Evolutionary conservation across 2,329 filamentous ascomycete species (phyloP).

Genomic region (Aspergillus thermomutatus): DNA sequence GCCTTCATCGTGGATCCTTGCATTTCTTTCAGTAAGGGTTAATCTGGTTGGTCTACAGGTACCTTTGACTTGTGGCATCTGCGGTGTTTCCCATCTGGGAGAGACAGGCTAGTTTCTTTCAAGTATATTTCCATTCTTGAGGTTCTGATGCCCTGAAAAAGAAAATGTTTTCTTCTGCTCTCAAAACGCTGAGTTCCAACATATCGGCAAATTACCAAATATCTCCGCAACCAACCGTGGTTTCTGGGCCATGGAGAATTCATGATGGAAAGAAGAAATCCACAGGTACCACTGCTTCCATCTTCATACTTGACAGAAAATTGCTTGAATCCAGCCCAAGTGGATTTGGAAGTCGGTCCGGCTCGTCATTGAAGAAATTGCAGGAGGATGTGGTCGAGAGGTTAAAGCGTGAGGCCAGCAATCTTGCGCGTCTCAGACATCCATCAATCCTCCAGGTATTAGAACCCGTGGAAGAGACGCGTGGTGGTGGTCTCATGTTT

Average conservation of each 20-base stretch:
- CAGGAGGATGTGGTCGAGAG: constrained; percentile 89
- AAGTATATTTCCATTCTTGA: background rate
- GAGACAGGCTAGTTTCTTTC: background rate
- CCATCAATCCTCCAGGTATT: constrained; percentile 89
- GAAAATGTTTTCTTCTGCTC: constrained; percentile 85
- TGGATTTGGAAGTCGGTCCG: constrained; percentile 58
- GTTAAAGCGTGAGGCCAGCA: constrained; percentile 86
- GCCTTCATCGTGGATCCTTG: background rate
- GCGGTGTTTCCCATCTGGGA: background rate
- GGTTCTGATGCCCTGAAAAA: background rate
- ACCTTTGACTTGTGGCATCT: background rate
- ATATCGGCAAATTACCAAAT: constrained; percentile 90
- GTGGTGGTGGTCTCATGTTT: constrained; percentile 89
- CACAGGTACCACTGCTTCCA: constrained; percentile 80
- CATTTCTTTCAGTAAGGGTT: background rate
- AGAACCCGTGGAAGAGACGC: constrained; percentile 92
- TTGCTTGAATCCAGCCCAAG: constrained; percentile 68
- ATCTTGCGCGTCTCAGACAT: constrained; percentile 81
- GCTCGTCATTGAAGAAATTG: constrained; percentile 69
- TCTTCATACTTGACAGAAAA: constrained; percentile 94
- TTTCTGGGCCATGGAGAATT: constrained; percentile 92
- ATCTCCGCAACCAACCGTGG: constrained; percentile 69
- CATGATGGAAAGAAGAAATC: constrained; percentile 97
- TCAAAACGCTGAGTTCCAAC: constrained; percentile 93
- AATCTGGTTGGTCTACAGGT: background rate